These are phyloP conservation scores for Suillus hirtellus DNA, from an alignment of 768 basidiomycete species.

Conservation along the genomic window DNA sequence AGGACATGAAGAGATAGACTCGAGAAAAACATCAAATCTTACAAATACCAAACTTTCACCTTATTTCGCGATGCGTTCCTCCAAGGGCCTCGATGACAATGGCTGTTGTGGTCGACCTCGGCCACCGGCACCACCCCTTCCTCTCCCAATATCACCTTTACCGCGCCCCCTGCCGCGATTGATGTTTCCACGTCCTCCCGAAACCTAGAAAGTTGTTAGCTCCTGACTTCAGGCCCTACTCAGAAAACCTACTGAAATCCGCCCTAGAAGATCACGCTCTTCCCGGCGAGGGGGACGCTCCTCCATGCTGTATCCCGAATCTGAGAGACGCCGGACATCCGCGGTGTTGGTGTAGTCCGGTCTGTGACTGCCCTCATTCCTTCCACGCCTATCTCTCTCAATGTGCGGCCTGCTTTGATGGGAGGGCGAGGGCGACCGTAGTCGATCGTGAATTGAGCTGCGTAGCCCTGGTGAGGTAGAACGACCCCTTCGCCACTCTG, in stretches of 20 bases:
- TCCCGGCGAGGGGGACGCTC: background rate
- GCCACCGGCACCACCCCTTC: constrained; percentile 12
- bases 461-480: background rate
- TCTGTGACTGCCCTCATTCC: background rate
- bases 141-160: constrained; percentile 24
- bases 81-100: constrained; percentile 22
- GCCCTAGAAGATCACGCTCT: background rate
- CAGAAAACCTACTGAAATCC: background rate
- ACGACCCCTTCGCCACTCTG: constrained; percentile 14
- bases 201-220: background rate
- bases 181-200: background rate
- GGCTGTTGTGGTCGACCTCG: constrained; percentile 22
- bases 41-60: background rate
- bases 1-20: background rate
- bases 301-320: background rate
- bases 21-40: background rate
- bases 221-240: background rate
- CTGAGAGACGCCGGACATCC: background rate
- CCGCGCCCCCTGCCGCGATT: constrained; percentile 16
- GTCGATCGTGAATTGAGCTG: background rate
- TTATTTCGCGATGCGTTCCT: constrained; percentile 22
- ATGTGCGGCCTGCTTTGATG: background rate
- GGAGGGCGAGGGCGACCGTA: background rate
- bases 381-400: background rate
- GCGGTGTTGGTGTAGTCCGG: background rate